These are phyloP conservation scores for Alternaria panax DNA, from an alignment of 2,329 filamentous ascomycete genomes.

Conservation along the genomic window DNA sequence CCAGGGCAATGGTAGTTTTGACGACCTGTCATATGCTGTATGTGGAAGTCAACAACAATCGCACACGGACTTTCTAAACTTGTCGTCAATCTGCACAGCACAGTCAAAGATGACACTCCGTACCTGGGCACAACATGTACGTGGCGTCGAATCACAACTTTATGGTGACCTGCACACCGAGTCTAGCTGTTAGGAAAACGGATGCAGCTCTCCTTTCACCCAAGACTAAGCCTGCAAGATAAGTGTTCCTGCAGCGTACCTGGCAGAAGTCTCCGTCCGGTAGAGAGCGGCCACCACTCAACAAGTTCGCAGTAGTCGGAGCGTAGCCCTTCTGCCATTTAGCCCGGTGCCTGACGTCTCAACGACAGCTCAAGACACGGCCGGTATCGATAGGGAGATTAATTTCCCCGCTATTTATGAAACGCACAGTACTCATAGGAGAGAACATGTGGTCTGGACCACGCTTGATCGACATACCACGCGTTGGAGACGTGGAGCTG, in stretches of 20 bases:
- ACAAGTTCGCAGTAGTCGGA: constrained; percentile 3
- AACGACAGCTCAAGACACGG: neutral
- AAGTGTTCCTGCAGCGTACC: constrained; percentile 1
- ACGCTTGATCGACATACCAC: constrained; percentile 1
- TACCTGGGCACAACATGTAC: neutral
- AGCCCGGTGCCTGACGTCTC: neutral
- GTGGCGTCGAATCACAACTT: constrained; percentile 5
- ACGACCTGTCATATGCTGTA: constrained; percentile 1
- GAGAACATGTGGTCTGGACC: constrained; percentile 5
- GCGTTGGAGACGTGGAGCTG: neutral
- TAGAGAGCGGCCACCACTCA: constrained; percentile 1
- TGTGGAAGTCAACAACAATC: neutral
- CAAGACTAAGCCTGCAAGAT: neutral
- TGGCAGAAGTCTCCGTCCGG: neutral
- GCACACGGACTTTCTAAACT: neutral
- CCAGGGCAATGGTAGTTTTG: neutral
- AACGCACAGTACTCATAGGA: neutral
- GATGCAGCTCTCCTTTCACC: neutral
- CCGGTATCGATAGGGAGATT: constrained; percentile 5
- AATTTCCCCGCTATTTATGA: constrained; percentile 8
- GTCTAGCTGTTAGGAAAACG: neutral
- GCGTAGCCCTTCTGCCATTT: neutral
- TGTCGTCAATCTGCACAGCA: constrained; percentile 1
- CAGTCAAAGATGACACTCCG: neutral
- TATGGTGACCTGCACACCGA: neutral